Evolutionary conservation across 257 asterid species (phyloP).

Genomic region (Solanum dulcamara): DNA sequence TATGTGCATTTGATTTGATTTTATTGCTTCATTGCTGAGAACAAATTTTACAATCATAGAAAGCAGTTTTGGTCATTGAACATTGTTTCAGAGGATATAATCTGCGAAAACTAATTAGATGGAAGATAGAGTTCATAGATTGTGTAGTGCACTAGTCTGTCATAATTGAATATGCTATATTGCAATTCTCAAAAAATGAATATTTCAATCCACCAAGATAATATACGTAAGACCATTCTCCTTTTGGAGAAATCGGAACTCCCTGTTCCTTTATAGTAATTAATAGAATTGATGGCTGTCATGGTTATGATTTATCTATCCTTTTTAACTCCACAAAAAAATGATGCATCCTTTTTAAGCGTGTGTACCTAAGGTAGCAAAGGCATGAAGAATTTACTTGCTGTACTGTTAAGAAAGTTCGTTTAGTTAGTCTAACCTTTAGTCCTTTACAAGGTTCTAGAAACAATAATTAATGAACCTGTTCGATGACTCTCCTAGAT

Average conservation of each 20-base stretch:
- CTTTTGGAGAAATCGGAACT: background rate
- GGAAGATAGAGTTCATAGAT: background rate
- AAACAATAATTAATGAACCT: background rate
- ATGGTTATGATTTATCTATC: background rate
- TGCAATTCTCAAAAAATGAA: background rate
- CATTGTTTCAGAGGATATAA: background rate
- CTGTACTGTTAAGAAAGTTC: background rate
- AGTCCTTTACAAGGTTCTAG: background rate
- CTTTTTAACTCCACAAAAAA: background rate
- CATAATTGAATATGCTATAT: background rate
- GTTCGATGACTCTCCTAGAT: background rate
- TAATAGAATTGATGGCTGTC: background rate
- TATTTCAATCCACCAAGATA: background rate
- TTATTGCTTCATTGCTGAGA: background rate
- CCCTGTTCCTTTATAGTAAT: background rate
- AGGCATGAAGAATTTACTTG: background rate
- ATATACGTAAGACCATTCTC: background rate
- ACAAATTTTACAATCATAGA: background rate
- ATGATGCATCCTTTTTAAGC: background rate
- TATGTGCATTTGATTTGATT: background rate
- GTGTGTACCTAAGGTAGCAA: background rate
- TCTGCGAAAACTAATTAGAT: background rate
- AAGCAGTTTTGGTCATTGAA: background rate
- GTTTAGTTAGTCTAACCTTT: background rate
- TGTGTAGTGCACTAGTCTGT: background rate